These are phyloP conservation scores for Cyathus striatus DNA, from an alignment of 768 basidiomycete species.

Conservation along the genomic window DNA sequence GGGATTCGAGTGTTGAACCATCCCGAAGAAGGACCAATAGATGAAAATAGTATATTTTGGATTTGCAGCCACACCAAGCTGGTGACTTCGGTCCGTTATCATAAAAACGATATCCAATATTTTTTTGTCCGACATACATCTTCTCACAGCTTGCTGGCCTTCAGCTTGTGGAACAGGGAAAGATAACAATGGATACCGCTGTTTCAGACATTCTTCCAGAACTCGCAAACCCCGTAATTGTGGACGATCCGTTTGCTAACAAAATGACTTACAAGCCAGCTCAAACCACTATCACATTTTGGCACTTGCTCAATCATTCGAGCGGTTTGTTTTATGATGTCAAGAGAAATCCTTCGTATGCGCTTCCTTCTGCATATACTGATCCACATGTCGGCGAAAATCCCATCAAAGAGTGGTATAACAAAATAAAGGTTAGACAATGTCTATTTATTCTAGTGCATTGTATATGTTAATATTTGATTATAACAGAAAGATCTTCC, in stretches of 20 bases:
- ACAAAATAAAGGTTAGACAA: conserved; percentile 9
- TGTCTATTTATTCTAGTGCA: background rate
- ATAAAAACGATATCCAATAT: background rate
- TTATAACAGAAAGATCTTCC: conserved; percentile 14
- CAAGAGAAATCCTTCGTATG: conserved; percentile 1
- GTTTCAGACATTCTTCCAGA: conserved; percentile 21
- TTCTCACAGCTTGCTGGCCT: conserved; percentile 21
- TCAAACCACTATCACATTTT: conserved; percentile 10
- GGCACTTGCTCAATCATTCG: conserved; percentile 17
- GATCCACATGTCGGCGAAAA: conserved; percentile 10
- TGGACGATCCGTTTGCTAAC: conserved; percentile 2
- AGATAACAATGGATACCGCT: conserved; percentile 21
- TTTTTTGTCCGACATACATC: no score
- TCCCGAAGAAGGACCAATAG: conserved; percentile 15
- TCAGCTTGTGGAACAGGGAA: conserved; percentile 27
- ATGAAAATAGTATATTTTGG: conserved; percentile 22
- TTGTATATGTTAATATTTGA: background rate
- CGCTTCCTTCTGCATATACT: conserved; percentile 4
- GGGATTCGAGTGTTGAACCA: conserved; percentile 18
- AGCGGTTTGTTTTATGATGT: conserved; percentile 15
- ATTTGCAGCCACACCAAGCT: conserved; percentile 29
- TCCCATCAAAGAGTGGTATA: conserved; percentile 10
- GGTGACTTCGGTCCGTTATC: conserved; percentile 15
- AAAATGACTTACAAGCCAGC: conserved; percentile 5
- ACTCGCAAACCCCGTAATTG: conserved; percentile 17